phyloP scores from a whole-genome alignment of 305 asterid genomes.

The Fraxinus albicans region DNA sequence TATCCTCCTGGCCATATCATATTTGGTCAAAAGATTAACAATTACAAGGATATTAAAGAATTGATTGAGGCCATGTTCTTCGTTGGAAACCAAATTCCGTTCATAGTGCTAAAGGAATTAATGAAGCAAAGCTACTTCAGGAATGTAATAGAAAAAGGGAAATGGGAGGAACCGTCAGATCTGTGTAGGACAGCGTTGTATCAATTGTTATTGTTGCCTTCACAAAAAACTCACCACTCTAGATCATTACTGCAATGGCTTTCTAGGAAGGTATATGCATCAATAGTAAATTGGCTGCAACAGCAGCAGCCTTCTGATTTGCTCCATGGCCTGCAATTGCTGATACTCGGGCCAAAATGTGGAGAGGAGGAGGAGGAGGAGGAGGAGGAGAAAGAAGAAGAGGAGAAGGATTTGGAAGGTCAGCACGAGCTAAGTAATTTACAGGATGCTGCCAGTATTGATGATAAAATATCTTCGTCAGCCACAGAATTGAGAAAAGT shows the following conservation, averaged over 20 bases:
- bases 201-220: conserved; percentile 18
- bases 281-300: background rate
- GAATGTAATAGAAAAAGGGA: background rate
- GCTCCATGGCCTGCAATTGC: conserved; percentile 16
- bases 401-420: conserved; percentile 13
- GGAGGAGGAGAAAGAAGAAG: background rate
- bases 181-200: background rate
- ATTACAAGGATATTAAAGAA: background rate
- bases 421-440: background rate
- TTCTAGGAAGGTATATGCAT: background rate
- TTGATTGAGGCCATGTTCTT: conserved; percentile 1
- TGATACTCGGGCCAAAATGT: conserved; percentile 14
- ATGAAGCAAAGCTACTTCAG: conserved; percentile 4
- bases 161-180: background rate
- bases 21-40: background rate
- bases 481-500: conserved; percentile 6
- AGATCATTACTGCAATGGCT: too few species aligned
- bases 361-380: background rate
- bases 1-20: background rate
- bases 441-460: background rate
- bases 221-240: background rate
- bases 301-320: conserved; percentile 18
- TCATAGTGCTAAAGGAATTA: conserved; percentile 6
- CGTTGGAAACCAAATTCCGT: conserved; percentile 6
- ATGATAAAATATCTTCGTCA: background rate